Conservation (phyloP, 345 rosid species). For the Linum lewisii region DNA sequence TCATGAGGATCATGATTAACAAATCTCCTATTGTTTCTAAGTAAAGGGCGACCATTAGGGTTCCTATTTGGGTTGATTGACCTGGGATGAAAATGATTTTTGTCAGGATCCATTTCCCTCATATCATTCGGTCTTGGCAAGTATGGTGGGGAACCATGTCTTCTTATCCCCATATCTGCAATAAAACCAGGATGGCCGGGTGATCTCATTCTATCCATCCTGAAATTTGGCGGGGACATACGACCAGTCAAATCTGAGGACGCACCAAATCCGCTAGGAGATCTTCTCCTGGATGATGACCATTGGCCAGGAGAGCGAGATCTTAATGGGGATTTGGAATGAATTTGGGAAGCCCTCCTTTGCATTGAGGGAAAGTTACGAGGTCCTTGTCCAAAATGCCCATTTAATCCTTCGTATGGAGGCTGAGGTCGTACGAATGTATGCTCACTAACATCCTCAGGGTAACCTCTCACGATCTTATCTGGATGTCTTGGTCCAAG, state of each 20-base stretch:
- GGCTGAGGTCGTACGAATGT: constrained; percentile 35
- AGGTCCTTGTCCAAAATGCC: constrained; percentile 43
- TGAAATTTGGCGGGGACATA: constrained; percentile 55
- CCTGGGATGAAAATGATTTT: constrained; percentile 53
- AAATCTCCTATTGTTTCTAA: constrained; percentile 47
- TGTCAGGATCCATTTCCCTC: constrained; percentile 47
- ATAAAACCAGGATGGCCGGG: constrained; percentile 56
- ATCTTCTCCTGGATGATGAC: constrained; percentile 60
- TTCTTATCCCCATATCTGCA: constrained; percentile 50
- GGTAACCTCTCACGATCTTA: constrained; percentile 42
- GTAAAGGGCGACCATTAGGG: constrained; percentile 45
- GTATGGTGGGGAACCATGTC: constrained; percentile 61
- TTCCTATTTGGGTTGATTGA: constrained; percentile 41
- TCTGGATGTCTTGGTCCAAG: constrained; percentile 50
- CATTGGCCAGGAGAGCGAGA: constrained; percentile 60
- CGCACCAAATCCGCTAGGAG: constrained; percentile 60
- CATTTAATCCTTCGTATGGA: constrained; percentile 45
- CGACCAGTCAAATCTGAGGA: constrained; percentile 45
- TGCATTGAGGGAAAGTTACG: constrained; percentile 40
- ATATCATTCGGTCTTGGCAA: constrained; percentile 42
- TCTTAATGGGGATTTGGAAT: constrained; percentile 63
- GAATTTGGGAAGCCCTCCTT: constrained; percentile 38
- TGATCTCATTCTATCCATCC: constrained; percentile 52
- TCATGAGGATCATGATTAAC: constrained; percentile 55
- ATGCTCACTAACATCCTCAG: constrained; percentile 36